A percentile compares a stretch with the other conserved stretches of the same genome.
Evolutionary conservation across 306 rosid genomes (phyloP).

Genomic region (Cucurbita ficifolia): DNA sequence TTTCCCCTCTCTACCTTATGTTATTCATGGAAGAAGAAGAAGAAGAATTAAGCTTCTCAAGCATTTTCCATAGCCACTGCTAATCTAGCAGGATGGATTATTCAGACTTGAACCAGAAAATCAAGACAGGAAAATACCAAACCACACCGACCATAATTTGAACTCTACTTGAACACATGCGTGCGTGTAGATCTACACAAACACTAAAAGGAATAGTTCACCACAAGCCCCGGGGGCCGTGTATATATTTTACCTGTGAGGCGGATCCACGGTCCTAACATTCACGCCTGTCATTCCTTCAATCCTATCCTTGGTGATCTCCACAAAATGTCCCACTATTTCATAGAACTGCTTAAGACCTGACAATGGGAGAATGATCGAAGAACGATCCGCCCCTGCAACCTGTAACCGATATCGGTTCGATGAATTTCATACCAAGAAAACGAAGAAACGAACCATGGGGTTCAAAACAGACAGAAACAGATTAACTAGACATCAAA

Average conservation of each 20-base stretch:
- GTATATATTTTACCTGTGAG: conserved; percentile 51
- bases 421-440: conserved; percentile 9
- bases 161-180: conserved; percentile 1
- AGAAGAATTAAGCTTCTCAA: conserved; percentile 3
- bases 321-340: conserved; percentile 96
- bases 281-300: conserved; percentile 91
- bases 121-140: conserved; percentile 2
- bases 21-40: neutral
- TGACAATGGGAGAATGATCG: conserved; percentile 93
- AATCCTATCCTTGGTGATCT: conserved; percentile 84
- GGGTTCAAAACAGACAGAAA: neutral
- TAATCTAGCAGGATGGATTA: conserved; percentile 9
- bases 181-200: neutral
- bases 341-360: conserved; percentile 97
- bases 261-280: conserved; percentile 90
- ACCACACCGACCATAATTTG: neutral
- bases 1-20: neutral
- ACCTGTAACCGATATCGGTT: conserved; percentile 39
- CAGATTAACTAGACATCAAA: neutral
- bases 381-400: conserved; percentile 96
- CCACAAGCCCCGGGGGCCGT: conserved; percentile 21
- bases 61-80: conserved; percentile 1
- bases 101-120: conserved; percentile 9
- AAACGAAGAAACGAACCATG: neutral
- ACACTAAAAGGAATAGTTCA: conserved; percentile 13